These are phyloP conservation scores for Didymella sp. DNA, from an alignment of 2,329 filamentous ascomycete genomes.

Conservation along the genomic window DNA sequence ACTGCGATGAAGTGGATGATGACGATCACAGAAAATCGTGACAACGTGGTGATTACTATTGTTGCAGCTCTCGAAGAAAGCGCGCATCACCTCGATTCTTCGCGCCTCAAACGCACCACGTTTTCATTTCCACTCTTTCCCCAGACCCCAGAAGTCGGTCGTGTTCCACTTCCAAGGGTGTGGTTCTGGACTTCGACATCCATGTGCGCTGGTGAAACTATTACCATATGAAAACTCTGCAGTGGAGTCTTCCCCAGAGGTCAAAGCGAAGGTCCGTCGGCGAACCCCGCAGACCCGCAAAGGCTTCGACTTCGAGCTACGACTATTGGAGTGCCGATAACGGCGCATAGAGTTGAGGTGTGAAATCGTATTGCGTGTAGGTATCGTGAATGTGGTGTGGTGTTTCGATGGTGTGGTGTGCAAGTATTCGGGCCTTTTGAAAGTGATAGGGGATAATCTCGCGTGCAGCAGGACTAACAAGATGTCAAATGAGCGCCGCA, in stretches of 20 bases:
- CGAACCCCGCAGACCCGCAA: constrained; percentile 15
- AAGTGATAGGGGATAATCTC: too few relatives aligned
- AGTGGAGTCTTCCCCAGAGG: constrained; percentile 20
- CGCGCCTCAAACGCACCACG: neutral
- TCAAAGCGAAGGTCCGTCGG: constrained; percentile 4
- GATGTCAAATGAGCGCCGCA: neutral
- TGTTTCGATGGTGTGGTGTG: constrained; percentile 5
- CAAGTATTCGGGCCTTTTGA: constrained; percentile 1
- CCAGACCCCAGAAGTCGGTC: constrained; percentile 6
- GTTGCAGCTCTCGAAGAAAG: neutral
- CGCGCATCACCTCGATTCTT: neutral
- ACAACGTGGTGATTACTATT: neutral
- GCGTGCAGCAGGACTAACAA: neutral
- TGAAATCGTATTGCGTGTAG: neutral
- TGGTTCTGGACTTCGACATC: constrained; percentile 3
- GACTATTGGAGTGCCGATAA: constrained; percentile 1
- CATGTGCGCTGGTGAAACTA: neutral
- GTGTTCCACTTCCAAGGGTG: neutral
- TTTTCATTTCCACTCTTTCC: constrained; percentile 4
- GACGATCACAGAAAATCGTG: neutral
- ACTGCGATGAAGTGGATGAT: neutral
- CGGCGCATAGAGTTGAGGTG: neutral
- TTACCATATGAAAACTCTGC: constrained; percentile 27
- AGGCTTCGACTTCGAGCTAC: neutral
- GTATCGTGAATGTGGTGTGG: neutral